phyloP scores from a whole-genome alignment of 1,284 basidiomycete genomes.

The Quambalaria eucalypti region DNA sequence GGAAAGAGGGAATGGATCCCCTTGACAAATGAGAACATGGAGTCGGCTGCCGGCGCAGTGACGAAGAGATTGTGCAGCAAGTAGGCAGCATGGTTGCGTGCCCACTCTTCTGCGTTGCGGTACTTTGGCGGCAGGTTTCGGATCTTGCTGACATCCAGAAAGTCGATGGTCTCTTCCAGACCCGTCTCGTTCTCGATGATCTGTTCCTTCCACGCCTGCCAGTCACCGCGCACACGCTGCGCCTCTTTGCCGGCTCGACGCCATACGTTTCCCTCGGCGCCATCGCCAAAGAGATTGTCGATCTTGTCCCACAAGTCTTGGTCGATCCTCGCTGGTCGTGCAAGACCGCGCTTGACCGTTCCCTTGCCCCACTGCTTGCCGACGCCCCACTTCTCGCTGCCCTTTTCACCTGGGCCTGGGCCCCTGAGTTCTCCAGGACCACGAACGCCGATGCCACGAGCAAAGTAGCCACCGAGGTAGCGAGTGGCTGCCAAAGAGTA shows the following conservation, averaged over 20 bases:
- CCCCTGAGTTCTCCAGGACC: constrained; percentile 38
- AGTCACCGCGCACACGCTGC: constrained; percentile 22
- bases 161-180: constrained; percentile 31
- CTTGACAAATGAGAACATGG: constrained; percentile 37
- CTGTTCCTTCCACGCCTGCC: constrained; percentile 38
- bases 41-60: constrained; percentile 33
- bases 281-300: constrained; percentile 28
- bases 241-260: constrained; percentile 33
- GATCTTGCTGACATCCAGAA: constrained; percentile 34
- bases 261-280: constrained; percentile 27
- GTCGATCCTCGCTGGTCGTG: constrained; percentile 30
- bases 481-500: constrained; percentile 30
- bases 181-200: constrained; percentile 43
- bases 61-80: constrained; percentile 41
- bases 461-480: constrained; percentile 40
- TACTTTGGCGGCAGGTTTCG: constrained; percentile 36
- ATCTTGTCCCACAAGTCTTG: constrained; percentile 21
- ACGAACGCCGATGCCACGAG: constrained; percentile 40
- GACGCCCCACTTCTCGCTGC: constrained; percentile 41
- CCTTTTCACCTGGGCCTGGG: constrained; percentile 36
- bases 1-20: constrained; percentile 40
- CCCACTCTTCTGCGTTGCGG: constrained; percentile 39
- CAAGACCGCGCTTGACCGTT: constrained; percentile 45
- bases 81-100: constrained; percentile 36
- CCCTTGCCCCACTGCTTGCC: constrained; percentile 46